A percentile compares a stretch with the other conserved stretches of the same genome.
Conservation (phyloP, 148 eudicot species). For the Polygonum maritimum region DNA sequence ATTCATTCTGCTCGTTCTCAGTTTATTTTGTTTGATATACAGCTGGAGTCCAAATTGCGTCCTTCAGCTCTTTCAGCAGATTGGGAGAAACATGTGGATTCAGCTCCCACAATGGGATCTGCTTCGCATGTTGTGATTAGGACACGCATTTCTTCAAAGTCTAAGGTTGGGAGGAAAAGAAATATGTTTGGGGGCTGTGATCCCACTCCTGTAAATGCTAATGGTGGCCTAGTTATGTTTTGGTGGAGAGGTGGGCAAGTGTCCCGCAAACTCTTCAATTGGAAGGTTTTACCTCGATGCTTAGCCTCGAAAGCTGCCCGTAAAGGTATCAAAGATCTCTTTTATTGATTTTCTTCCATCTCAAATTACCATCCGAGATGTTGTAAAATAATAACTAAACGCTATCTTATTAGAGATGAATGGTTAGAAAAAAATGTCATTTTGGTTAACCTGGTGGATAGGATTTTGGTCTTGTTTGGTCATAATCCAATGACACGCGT, state of each 20-base stretch:
- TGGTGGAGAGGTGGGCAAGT: slow-evolving; percentile 98
- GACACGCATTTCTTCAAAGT: slow-evolving; percentile 46
- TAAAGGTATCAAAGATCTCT: slow-evolving; percentile 41
- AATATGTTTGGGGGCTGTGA: slow-evolving; percentile 27
- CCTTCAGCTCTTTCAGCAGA: slow-evolving; percentile 61
- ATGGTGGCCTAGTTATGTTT: slow-evolving; percentile 47
- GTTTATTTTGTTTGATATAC: slow-evolving; percentile 22
- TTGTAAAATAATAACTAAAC: neutral
- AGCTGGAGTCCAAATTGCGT: slow-evolving; percentile 79
- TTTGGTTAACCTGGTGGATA: neutral
- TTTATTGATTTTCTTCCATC: neutral
- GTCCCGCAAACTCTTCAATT: slow-evolving; percentile 69
- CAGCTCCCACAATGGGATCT: slow-evolving; percentile 60
- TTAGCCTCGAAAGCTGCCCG: slow-evolving; percentile 80
- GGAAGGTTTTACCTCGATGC: slow-evolving; percentile 76
- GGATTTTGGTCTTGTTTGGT: neutral
- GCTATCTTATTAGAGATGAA: neutral
- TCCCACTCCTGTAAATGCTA: slow-evolving; percentile 34
- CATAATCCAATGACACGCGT: neutral
- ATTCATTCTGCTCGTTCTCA: neutral
- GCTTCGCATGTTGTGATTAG: slow-evolving; percentile 51
- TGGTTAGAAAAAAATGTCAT: neutral
- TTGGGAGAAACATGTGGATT: slow-evolving; percentile 79
- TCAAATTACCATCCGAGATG: neutral
- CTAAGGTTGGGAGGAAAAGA: slow-evolving; percentile 42